These are phyloP conservation scores for Pseudocercospora macadamiae DNA, from an alignment of 2,329 filamentous ascomycete genomes.

Conservation along the genomic window DNA sequence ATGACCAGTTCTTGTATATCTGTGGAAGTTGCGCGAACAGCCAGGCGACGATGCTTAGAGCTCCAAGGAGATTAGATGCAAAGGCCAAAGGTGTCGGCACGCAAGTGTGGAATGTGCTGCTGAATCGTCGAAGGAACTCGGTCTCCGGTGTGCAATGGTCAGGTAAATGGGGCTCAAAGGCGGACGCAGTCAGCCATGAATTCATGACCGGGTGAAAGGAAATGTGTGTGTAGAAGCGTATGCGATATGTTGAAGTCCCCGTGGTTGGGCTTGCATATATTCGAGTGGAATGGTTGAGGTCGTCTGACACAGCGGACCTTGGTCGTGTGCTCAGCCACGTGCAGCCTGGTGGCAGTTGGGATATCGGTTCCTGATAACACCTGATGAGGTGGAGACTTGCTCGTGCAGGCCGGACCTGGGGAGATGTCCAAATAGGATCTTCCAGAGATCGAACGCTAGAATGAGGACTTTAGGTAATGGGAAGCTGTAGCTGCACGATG, in stretches of 20 bases:
- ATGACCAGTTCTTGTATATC: conserved; percentile 68
- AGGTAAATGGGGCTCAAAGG: conserved; percentile 51
- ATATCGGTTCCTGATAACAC: neutral
- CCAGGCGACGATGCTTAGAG: conserved; percentile 67
- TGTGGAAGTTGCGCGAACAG: conserved; percentile 71
- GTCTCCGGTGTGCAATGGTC: conserved; percentile 63
- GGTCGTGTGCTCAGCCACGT: conserved; percentile 30
- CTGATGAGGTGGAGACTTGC: neutral
- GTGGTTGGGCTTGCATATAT: neutral
- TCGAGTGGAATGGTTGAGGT: neutral
- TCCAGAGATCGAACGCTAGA: neutral
- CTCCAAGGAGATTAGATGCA: conserved; percentile 62
- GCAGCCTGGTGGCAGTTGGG: conserved; percentile 1
- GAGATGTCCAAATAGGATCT: neutral
- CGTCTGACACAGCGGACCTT: conserved; percentile 10
- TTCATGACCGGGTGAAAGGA: conserved; percentile 7
- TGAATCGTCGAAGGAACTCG: conserved; percentile 60
- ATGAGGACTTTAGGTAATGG: neutral
- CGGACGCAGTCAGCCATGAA: conserved; percentile 30
- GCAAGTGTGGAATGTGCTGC: conserved; percentile 63
- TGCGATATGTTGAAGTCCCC: neutral
- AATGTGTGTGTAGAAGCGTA: neutral
- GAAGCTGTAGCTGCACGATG: conserved; percentile 1
- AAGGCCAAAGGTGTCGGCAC: conserved; percentile 66
- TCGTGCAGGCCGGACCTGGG: neutral